Base-by-base conservation (phyloP, 805 yeast genomes). In the Wickerhamiella australiensis region DNA sequence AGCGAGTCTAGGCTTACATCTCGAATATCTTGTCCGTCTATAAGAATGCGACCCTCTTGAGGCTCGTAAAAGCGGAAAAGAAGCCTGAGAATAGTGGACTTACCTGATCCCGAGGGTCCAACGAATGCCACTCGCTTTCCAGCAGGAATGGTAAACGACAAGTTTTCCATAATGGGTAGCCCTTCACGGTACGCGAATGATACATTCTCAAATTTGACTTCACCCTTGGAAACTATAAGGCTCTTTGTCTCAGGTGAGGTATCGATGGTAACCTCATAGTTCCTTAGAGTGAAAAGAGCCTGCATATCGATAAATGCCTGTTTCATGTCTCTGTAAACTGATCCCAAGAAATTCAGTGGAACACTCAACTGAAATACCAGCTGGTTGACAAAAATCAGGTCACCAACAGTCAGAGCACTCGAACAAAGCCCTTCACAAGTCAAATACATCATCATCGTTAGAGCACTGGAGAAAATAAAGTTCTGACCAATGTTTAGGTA, bases 371-470 rank as follows among this genome's bases (percentile, higher is more conserved):
- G 98, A 72, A 92, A 92, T 13, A 92, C 97, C 50, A 92, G 74
- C 68, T 92, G 98, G 66, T 92, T 92, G 56, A 92, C 90, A 53
- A 92, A 71, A 18, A 92, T 97, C 60, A 92, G 71, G 63, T 92
- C 98, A 57, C 98, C 98, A 18, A 92, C 96, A 0, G 94, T 82
- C 50, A 92, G 69, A 0, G 77, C 65, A 0, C 95, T 95, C 2
- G 75, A 65, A 12, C 86, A 79, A n/a, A 92, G 92, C 23, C 97
- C 97, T 50, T 79, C 78, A 59, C 95, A 85, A 13, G 96, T 96
- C 94, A 92, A 81, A 64, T 85, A 92, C 98, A 92, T 92, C 94
- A 92, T 92, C 1, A 80, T 84, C 1, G 98, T 92, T 54, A 92
- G 69, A 1, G 98, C 97, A 37, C 84, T 66, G 0, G 96, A 85